These are phyloP conservation scores for Lichtheimia hyalospora DNA, from an alignment of 371 early-diverging fungal genomes.

Conservation along the genomic window DNA sequence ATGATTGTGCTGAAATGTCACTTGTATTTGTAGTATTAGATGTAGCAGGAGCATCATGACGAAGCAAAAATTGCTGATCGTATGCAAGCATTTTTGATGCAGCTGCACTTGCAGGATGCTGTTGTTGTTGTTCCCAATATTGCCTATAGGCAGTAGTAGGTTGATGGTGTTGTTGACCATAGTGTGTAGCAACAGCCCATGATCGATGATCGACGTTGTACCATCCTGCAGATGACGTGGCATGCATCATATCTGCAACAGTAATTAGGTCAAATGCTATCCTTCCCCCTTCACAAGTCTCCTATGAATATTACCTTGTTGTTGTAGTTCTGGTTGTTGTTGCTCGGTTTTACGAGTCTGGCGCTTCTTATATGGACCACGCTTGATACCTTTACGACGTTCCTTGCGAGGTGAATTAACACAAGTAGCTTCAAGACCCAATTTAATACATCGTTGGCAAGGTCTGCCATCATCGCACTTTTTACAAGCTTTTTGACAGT, in stretches of 20 bases:
- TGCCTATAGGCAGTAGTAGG: too few relatives aligned
- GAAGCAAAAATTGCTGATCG: neutral
- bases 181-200: too few relatives aligned
- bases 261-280: too few relatives aligned
- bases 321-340: too few relatives aligned
- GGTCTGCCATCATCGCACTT: slow-evolving; percentile 85
- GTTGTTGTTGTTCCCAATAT: too few relatives aligned
- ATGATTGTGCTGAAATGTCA: neutral
- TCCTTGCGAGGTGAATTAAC: slow-evolving; percentile 77
- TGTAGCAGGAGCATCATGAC: neutral
- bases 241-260: too few relatives aligned
- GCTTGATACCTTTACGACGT: slow-evolving; percentile 74
- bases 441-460: slow-evolving; percentile 77
- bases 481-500: slow-evolving; percentile 89
- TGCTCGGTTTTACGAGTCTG: slow-evolving; percentile 4
- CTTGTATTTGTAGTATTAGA: neutral
- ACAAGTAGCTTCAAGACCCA: slow-evolving; percentile 69
- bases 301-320: too few relatives aligned
- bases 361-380: slow-evolving; percentile 74
- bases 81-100: neutral
- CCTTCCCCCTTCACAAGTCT: too few relatives aligned
- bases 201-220: too few relatives aligned
- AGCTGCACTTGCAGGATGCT: neutral
- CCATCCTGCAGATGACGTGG: too few relatives aligned
- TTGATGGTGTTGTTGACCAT: too few relatives aligned